Conservation (phyloP, 108 stramenopile genomes). For the Fragilaria crotonensis region DNA sequence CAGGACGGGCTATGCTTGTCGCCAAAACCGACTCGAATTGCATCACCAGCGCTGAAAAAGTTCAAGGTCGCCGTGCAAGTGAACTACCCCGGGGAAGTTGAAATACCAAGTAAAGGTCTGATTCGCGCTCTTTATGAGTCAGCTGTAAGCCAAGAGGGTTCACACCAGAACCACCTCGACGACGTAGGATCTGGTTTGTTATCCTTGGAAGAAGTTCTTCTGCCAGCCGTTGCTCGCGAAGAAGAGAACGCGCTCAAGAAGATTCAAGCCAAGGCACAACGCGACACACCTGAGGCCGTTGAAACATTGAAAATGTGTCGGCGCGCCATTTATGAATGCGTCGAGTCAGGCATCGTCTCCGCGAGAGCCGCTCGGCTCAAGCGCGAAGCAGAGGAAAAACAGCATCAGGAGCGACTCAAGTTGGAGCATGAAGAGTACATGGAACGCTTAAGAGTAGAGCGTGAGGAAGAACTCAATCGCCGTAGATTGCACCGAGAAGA, state of each 20-base stretch:
- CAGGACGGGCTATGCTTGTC: neutral
- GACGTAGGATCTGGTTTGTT: conserved; percentile 29
- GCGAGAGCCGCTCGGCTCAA: conserved; percentile 10
- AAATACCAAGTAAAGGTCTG: conserved; percentile 14
- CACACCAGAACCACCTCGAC: neutral
- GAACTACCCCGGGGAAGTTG: conserved; percentile 17
- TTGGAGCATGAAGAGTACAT: neutral
- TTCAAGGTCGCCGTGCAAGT: neutral
- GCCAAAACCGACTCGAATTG: neutral
- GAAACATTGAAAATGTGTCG: conserved; percentile 11
- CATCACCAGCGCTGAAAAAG: neutral
- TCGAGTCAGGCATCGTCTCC: conserved; percentile 17
- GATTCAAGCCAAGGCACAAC: conserved; percentile 40
- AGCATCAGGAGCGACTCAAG: neutral
- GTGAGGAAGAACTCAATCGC: conserved; percentile 1
- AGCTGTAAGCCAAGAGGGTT: conserved; percentile 2
- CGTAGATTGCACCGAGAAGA: conserved; percentile 1
- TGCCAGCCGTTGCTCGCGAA: conserved; percentile 31
- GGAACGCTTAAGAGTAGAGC: too few species aligned
- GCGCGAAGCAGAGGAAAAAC: neutral
- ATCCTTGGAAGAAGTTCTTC: conserved; percentile 39
- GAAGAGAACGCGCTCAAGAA: conserved; percentile 29
- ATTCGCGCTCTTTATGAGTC: conserved; percentile 16
- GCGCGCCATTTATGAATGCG: conserved; percentile 15
- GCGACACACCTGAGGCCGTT: conserved; percentile 14